Percentiles rank a stretch among this genome's conserved stretches.
Evolutionary conservation across 495 filamentous ascomycete genomes (phyloP).

Genomic region (Penicillium parvum): DNA sequence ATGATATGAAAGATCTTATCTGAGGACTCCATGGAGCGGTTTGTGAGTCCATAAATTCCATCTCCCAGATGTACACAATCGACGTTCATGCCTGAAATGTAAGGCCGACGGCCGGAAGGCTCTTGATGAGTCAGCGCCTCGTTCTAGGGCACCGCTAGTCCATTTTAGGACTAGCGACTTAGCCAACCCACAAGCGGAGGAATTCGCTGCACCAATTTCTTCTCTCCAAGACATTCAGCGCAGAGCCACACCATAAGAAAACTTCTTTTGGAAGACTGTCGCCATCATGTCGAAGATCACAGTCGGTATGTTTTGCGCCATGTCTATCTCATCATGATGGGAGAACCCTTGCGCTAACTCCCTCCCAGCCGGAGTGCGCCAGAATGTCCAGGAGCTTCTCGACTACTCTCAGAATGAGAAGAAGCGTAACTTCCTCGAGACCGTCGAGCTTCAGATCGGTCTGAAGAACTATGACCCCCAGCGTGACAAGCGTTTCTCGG

Average conservation of each 20-base stretch:
- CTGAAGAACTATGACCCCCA: slow-evolving; percentile 99
- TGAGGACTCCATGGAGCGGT: too few relatives aligned
- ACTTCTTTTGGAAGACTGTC: slow-evolving; percentile 57
- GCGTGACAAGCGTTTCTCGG: slow-evolving; percentile 99
- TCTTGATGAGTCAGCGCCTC: slow-evolving; percentile 19
- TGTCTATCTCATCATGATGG: background rate
- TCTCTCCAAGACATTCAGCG: slow-evolving; percentile 39
- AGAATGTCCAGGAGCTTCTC: slow-evolving; percentile 83
- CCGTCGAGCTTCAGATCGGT: slow-evolving; percentile 88
- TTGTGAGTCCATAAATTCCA: too few relatives aligned
- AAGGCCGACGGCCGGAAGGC: background rate
- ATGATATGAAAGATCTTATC: background rate
- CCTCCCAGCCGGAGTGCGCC: slow-evolving; percentile 83
- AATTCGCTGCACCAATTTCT: slow-evolving; percentile 31
- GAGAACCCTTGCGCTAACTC: slow-evolving; percentile 20
- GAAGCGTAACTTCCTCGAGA: slow-evolving; percentile 99
- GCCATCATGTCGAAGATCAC: slow-evolving; percentile 79
- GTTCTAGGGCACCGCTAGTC: slow-evolving; percentile 39
- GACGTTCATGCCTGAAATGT: background rate
- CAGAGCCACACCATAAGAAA: slow-evolving; percentile 71
- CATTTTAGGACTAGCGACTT: slow-evolving; percentile 24
- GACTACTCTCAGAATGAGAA: slow-evolving; percentile 95
- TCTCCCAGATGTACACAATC: too few relatives aligned
- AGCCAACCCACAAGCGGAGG: slow-evolving; percentile 46
- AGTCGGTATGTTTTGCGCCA: slow-evolving; percentile 60